Evolutionary conservation across 2,329 filamentous ascomycete genomes (phyloP), one percentile per base, ranked within the genome.

Genomic region (Thielaviopsis populi): DNA sequence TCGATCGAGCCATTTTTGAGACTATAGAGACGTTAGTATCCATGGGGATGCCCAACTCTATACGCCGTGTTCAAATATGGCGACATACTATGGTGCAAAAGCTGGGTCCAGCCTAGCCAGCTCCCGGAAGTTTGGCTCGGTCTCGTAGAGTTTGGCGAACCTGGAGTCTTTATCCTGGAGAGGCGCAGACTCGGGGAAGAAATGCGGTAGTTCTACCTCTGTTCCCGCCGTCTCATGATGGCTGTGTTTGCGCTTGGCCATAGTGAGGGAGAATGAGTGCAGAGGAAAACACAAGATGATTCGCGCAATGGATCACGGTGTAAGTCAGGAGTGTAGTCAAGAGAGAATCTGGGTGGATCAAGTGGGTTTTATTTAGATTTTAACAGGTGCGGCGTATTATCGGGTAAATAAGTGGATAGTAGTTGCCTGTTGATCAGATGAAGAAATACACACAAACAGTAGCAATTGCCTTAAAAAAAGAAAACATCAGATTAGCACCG

Each of bases 1-100:
- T 96, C 84, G 30, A 96, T 77, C 68, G 86, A 83, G 8, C 75
- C 72, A 17, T 73, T 68, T 42, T 74, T 74, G 46, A 76, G 68
- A 6, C 75, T 77, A 64, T 48, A 56, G 13, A 46, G 1, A 24
- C 19, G 41, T 46, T 61, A 46, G 40, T 17, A 17, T 27, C 24
- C 30, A 5, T 8, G 33, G 8, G 8, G 8, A 37, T 4, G 33
- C 10, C 33, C 33, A 37, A 37, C 15, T n/a, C 37, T n/a, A 24
- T 8, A 15, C 41, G 15, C 10, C 37, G 48, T 41, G 54, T 30
- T n/a, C 10, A 15, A 33, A 1, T n/a, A 30, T 13, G 19, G 27
- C 22, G 42, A 54, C 73, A 17, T 69, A 79, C 78, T 78, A 64
- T 17, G 70, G 68, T 1, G 74, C 74, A 68, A 81, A 78, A 0